phyloP scores from a whole-genome alignment of 352 stramenopile species.

The Blastocystis sp. region DNA sequence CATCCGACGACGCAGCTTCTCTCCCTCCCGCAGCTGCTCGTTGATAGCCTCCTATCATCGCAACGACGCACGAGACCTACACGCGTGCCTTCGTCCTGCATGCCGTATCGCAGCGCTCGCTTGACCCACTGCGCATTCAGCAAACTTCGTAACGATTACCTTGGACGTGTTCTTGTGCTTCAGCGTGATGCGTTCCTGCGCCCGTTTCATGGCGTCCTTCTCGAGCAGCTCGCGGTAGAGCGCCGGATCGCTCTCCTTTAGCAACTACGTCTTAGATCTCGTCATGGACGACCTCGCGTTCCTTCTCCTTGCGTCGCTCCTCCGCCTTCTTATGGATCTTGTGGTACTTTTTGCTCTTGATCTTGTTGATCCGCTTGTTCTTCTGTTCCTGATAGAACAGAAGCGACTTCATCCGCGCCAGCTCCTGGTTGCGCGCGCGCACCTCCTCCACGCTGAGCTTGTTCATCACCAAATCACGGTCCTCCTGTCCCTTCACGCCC shows the following conservation, averaged over 20 bases:
- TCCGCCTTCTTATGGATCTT: constrained; percentile 87
- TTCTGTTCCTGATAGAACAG: constrained; percentile 98
- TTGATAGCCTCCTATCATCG: constrained; percentile 66
- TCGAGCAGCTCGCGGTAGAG: constrained; percentile 66
- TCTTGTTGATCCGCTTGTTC: constrained; percentile 92
- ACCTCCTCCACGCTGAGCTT: constrained; percentile 58
- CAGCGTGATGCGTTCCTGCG: constrained; percentile 87
- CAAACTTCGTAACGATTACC: not conserved
- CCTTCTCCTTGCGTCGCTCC: constrained; percentile 73
- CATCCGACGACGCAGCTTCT: constrained; percentile 85
- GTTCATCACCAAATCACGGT: constrained; percentile 15
- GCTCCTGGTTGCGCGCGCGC: constrained; percentile 70
- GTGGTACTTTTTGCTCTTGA: constrained; percentile 96
- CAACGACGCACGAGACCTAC: constrained; percentile 19
- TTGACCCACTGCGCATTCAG: constrained; percentile 73
- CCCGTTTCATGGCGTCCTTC: constrained; percentile 75
- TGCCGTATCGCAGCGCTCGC: constrained; percentile 78
- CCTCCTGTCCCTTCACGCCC: not conserved
- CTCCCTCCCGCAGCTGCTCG: constrained; percentile 73
- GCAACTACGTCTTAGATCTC: not conserved
- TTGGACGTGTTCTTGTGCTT: constrained; percentile 94
- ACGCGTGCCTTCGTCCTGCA: constrained; percentile 78
- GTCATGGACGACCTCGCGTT: constrained; percentile 65
- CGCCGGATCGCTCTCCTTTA: constrained; percentile 61
- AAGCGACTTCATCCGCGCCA: constrained; percentile 85